Percentiles rank a stretch among this genome's conserved stretches.
Evolutionary conservation across 805 yeast species (phyloP).

Genomic region (Grigorovia jiainica): DNA sequence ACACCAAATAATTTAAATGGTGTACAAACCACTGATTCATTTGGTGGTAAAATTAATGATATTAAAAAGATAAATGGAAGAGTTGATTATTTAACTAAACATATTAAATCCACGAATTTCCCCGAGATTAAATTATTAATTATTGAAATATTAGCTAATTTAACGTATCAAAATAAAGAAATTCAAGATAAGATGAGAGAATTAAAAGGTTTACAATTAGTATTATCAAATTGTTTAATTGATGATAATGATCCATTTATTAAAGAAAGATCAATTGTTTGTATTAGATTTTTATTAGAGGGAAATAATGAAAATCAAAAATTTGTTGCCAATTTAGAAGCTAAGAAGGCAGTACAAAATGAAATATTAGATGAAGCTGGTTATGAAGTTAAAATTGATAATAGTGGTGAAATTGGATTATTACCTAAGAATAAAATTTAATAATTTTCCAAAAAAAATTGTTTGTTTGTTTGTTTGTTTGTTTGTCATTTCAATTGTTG

Average conservation of each 20-base stretch:
- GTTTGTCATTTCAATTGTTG: too few relatives aligned
- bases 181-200: constrained; percentile 63
- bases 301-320: constrained; percentile 63
- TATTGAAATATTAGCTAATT: constrained; percentile 54
- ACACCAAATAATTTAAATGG: constrained; percentile 13
- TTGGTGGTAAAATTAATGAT: constrained; percentile 26
- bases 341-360: constrained; percentile 52
- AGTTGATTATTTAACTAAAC: constrained; percentile 14
- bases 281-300: constrained; percentile 59
- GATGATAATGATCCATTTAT: constrained; percentile 85
- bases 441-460: too few relatives aligned
- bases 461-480: too few relatives aligned
- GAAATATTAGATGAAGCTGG: constrained; percentile 63
- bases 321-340: constrained; percentile 70
- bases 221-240: constrained; percentile 72
- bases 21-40: constrained; percentile 15
- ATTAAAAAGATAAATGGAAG: constrained; percentile 16
- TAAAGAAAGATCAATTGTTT: constrained; percentile 74
- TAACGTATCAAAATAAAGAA: constrained; percentile 41
- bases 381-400: constrained; percentile 58
- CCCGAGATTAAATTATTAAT: constrained; percentile 60
- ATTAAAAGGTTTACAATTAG: constrained; percentile 56
- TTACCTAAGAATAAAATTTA: constrained; percentile 27
- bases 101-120: constrained; percentile 32
- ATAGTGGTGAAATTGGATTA: constrained; percentile 55